Conservation (phyloP, 768 basidiomycete genomes). For the Solioccasus polychromus region DNA sequence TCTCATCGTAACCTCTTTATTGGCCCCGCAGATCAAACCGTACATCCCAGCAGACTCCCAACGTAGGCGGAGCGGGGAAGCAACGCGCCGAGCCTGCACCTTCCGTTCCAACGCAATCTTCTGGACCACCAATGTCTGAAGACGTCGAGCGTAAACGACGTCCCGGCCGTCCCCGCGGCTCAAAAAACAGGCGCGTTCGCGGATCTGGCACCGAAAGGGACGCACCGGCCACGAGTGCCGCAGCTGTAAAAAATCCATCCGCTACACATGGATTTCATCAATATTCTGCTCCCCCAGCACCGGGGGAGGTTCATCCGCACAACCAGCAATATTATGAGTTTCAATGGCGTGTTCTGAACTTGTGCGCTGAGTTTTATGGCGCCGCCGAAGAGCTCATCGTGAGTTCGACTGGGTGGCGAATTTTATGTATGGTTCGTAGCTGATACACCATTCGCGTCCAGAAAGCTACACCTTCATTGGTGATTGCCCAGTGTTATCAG, state of each 20-base stretch:
- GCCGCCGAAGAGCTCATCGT: conserved; percentile 84
- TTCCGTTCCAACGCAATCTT: conserved; percentile 23
- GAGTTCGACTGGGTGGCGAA: conserved; percentile 32
- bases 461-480: conserved; percentile 61
- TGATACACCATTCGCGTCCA: conserved; percentile 19
- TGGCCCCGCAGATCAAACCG: conserved; percentile 23
- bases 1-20: conserved; percentile 3
- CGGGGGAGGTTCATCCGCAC: conserved; percentile 53
- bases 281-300: conserved; percentile 38
- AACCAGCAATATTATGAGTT: conserved; percentile 84
- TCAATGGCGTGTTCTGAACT: conserved; percentile 78
- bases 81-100: conserved; percentile 27
- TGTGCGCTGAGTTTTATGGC: conserved; percentile 83
- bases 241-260: conserved; percentile 28
- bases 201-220: conserved; percentile 30
- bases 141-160: conserved; percentile 57
- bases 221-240: conserved; percentile 5
- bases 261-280: conserved; percentile 45
- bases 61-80: conserved; percentile 13
- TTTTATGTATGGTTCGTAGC: conserved; percentile 3
- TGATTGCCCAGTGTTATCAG: conserved; percentile 79
- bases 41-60: conserved; percentile 13
- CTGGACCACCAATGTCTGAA: conserved; percentile 25
- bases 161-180: conserved; percentile 77
- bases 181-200: conserved; percentile 64